Evolutionary conservation across 306 rosid species (phyloP), one percentile per base, ranked within the genome.

Genomic region (Lathyrus sativus): DNA sequence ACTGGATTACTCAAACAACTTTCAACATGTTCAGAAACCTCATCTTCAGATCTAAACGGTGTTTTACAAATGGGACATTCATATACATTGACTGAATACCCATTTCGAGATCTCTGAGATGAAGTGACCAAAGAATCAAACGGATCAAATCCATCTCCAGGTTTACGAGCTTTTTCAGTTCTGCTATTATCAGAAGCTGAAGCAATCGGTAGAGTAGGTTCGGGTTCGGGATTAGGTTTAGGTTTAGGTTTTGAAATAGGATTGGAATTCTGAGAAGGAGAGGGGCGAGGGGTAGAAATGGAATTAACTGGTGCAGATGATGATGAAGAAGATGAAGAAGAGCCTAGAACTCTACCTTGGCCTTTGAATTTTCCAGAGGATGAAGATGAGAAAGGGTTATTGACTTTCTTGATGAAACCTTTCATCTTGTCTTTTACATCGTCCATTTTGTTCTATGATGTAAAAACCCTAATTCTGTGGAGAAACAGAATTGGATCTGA

Each of bases 281-380:
- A 61, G 3, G 74, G 74, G 13, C 56, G 64, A 70, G 33, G 83
- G 57, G 53, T 0, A 13, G 57, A 74, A 77, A 24, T 43, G 31
- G 91, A 72, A 78, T 77, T 81, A 9, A 54, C 2, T 31, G 96
- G 64, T 11, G 85, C 6, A 33, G 88, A 67, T 11, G 87, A 13
- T 7, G 95, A 80, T 7, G 92, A 78, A 2, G 98, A 95, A 17
- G 87, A 13, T 7, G 95, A 80, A 9, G 92, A 78, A 2, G 98
- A 95, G 22, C 99, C 99, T 17, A 95, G 75, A 60, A 88, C 95
- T 76, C 97, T 71, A 56, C 97, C 97, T 83, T 87, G 99, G 65
- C 99, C 99, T 44, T 90, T 91, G 85, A 95, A 95, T 82, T 82
- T 95, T 10, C 81, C 75, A 18, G 99, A 90, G 48, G 95, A 84